These are phyloP conservation scores for Pestalotiopsis sp. DNA, from an alignment of 2,329 filamentous ascomycete genomes.

Conservation along the genomic window DNA sequence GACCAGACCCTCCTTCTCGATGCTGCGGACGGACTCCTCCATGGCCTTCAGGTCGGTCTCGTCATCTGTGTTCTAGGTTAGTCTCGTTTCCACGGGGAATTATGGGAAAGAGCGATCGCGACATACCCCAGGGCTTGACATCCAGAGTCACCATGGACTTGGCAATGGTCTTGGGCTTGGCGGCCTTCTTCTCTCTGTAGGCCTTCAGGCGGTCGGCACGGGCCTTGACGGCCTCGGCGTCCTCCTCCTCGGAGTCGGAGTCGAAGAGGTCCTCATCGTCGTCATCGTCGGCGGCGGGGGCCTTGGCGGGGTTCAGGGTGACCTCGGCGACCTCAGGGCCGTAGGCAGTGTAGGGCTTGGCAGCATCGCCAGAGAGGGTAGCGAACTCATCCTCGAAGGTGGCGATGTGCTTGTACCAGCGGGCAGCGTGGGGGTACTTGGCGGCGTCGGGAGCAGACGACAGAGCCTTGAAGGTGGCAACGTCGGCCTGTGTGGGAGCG, in stretches of 20 bases:
- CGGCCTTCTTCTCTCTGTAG: slow-evolving; percentile 96
- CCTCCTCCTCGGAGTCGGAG: slow-evolving; percentile 91
- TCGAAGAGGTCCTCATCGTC: slow-evolving; percentile 94
- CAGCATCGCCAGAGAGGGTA: slow-evolving; percentile 86
- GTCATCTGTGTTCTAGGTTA: slow-evolving; percentile 62
- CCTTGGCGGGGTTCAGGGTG: slow-evolving; percentile 84
- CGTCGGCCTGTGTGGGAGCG: slow-evolving; percentile 89
- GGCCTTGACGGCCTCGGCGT: slow-evolving; percentile 80
- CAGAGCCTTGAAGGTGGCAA: slow-evolving; percentile 90
- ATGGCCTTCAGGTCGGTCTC: slow-evolving; percentile 89
- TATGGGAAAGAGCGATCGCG: not conserved
- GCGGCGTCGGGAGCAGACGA: slow-evolving; percentile 72
- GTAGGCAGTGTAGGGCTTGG: slow-evolving; percentile 86
- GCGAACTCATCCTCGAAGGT: slow-evolving; percentile 92
- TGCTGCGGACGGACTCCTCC: slow-evolving; percentile 77
- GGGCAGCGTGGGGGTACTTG: slow-evolving; percentile 92
- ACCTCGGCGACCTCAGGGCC: slow-evolving; percentile 81
- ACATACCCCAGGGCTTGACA: slow-evolving; percentile 98
- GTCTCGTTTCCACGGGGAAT: not conserved
- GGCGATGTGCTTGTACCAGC: slow-evolving; percentile 99
- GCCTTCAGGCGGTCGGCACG: slow-evolving; percentile 89
- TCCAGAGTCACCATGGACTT: slow-evolving; percentile 97
- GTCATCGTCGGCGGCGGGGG: slow-evolving; percentile 72
- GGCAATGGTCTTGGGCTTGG: slow-evolving; percentile 86
- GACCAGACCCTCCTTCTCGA: slow-evolving; percentile 91